Evolutionary conservation across 345 rosid genomes (phyloP).

Genomic region (Eucalyptus pauciflora): DNA sequence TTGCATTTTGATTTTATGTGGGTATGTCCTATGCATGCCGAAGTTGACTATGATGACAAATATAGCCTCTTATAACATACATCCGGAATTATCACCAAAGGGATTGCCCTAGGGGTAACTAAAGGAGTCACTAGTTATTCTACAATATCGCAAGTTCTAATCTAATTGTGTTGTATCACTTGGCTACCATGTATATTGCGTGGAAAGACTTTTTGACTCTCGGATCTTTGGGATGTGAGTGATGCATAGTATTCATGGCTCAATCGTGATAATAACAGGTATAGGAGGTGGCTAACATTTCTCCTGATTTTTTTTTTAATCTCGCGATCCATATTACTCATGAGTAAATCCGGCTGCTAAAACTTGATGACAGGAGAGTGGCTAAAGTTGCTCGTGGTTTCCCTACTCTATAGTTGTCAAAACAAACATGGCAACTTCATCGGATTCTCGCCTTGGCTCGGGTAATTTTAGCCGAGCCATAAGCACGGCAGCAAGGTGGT

Average conservation of each 20-base stretch:
- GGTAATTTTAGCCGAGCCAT: not conserved
- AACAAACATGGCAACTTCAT: not conserved
- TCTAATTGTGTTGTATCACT: not conserved
- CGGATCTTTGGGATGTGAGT: too few relatives aligned
- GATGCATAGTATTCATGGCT: fast-evolving
- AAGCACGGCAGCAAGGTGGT: not conserved
- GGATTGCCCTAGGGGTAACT: not conserved
- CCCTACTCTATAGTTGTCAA: not conserved
- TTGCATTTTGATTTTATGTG: not conserved
- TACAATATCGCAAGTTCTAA: not conserved
- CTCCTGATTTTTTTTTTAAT: not conserved
- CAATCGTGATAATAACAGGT: too few relatives aligned
- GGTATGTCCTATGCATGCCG: not conserved
- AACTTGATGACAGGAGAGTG: not conserved
- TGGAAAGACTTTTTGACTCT: not conserved
- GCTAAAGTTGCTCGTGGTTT: not conserved
- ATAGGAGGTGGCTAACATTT: not conserved
- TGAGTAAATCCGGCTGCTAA: too few relatives aligned
- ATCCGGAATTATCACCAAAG: not conserved
- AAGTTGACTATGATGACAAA: not conserved
- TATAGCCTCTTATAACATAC: not conserved
- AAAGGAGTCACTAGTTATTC: not conserved
- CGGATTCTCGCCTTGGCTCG: not conserved
- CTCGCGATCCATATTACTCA: too few relatives aligned
- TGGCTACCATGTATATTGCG: not conserved